Conservation (phyloP, 78 protist genomes). For the Monosiga brevicollis region DNA sequence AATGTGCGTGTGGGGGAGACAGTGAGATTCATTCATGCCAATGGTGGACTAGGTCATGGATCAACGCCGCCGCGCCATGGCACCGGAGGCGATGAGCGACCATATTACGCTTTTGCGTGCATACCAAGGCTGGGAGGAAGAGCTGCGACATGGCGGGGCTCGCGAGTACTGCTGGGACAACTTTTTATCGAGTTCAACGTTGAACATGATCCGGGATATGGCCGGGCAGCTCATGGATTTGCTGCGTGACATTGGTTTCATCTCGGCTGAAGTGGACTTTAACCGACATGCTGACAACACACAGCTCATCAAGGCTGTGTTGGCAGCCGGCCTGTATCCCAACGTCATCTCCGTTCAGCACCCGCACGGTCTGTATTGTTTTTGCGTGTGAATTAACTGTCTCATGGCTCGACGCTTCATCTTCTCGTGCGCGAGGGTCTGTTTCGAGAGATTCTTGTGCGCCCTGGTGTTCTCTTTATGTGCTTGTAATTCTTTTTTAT, state of each 20-base stretch:
- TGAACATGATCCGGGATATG: background rate
- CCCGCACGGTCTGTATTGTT: background rate
- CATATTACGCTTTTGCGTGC: background rate
- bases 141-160: background rate
- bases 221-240: background rate
- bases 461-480: too few species aligned
- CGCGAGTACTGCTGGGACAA: background rate
- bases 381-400: background rate
- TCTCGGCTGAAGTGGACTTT: too few species aligned
- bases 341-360: constrained; percentile 13
- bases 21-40: too few species aligned
- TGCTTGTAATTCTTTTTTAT: background rate
- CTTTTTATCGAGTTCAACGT: background rate
- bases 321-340: constrained; percentile 46
- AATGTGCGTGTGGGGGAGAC: too few species aligned
- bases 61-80: too few species aligned
- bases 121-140: background rate
- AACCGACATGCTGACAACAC: too few species aligned
- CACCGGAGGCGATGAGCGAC: too few species aligned
- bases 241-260: background rate
- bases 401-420: background rate
- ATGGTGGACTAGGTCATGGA: too few species aligned
- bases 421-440: background rate
- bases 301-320: background rate
- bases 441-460: too few species aligned